A percentile compares a stretch with the other conserved stretches of the same genome.
Evolutionary conservation across 1,284 basidiomycete species (phyloP).

Genomic region (Microbotryum intermedium): DNA sequence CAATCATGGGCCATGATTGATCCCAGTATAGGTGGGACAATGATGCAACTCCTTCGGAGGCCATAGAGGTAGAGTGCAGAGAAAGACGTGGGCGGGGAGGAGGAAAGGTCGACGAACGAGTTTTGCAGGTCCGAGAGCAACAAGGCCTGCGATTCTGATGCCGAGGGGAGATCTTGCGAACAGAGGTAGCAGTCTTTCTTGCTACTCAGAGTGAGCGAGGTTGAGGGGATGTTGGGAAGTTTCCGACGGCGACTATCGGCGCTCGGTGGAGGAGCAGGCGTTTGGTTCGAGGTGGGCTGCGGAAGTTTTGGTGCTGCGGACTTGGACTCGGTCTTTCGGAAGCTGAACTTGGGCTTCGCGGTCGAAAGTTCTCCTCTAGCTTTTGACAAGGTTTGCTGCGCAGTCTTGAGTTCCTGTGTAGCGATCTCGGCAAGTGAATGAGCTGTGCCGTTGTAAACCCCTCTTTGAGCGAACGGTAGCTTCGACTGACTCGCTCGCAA

Average conservation of each 20-base stretch:
- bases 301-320: neutral
- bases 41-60: constrained; percentile 2
- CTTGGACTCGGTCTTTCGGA: constrained; percentile 1
- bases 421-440: neutral
- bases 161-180: neutral
- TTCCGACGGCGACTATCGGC: neutral
- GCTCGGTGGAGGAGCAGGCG: neutral
- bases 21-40: neutral
- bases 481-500: constrained; percentile 12
- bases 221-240: neutral
- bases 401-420: constrained; percentile 8
- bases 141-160: neutral
- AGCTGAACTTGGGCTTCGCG: constrained; percentile 21
- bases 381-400: neutral
- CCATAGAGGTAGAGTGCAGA: constrained; percentile 9
- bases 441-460: neutral
- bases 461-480: too few species aligned
- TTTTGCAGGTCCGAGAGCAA: constrained; percentile 1
- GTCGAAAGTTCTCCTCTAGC: neutral
- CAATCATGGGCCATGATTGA: constrained; percentile 17
- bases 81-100: neutral
- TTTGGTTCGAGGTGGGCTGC: neutral
- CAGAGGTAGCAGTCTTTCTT: neutral
- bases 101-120: constrained; percentile 13
- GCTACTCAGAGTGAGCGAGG: neutral